Conservation (phyloP, 176 grass and related monocot genomes). For the Paspalum notatum region DNA sequence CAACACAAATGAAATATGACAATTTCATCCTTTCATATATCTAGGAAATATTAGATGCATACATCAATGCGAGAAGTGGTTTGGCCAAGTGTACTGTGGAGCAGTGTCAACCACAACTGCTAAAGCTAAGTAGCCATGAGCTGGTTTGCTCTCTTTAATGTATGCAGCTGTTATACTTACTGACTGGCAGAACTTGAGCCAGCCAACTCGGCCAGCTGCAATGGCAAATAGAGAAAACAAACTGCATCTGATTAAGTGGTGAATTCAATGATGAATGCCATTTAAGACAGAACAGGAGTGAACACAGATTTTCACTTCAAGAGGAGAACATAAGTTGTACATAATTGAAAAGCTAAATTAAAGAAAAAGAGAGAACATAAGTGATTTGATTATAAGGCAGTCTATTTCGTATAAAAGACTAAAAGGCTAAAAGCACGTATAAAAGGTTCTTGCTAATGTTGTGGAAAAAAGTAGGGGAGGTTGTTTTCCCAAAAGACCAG, state of each 20-base stretch:
- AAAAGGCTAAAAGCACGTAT: background rate
- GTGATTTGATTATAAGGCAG: background rate
- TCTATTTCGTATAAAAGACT: background rate
- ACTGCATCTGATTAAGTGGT: background rate
- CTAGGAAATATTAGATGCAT: background rate
- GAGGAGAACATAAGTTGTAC: background rate
- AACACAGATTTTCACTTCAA: background rate
- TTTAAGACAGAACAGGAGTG: background rate
- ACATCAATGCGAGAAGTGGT: background rate
- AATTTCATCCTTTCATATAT: background rate
- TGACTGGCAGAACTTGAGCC: slow-evolving; percentile 38
- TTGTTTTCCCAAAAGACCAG: background rate
- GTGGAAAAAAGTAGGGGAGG: background rate
- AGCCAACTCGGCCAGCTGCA: slow-evolving; percentile 74
- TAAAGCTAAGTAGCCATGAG: slow-evolving; percentile 58
- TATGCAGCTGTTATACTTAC: slow-evolving; percentile 63
- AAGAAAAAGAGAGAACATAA: background rate
- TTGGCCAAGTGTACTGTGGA: slow-evolving; percentile 27
- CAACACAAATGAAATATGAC: background rate
- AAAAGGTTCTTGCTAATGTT: background rate
- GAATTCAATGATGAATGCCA: background rate
- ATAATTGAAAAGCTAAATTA: background rate
- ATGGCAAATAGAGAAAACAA: background rate
- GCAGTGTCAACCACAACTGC: slow-evolving; percentile 49
- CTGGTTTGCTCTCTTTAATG: slow-evolving; percentile 58